Evolutionary conservation across 805 yeast species (phyloP), one percentile per base, ranked within the genome.

Genomic region (Myxozyma mucilagina): DNA sequence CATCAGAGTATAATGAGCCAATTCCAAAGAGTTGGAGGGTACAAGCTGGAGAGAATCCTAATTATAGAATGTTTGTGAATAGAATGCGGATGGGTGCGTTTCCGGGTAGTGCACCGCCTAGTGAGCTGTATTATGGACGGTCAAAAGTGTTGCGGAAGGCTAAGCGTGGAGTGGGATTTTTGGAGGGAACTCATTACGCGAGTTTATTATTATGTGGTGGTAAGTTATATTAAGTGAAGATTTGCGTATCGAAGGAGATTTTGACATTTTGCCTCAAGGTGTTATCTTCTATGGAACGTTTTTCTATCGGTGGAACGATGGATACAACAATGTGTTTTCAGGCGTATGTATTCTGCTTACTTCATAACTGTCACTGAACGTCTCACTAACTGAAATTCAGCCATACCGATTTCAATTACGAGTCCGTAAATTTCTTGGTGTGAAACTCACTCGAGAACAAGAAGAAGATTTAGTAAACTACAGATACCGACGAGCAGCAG

Each of bases 271-370:
- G 43, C n/a, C 83, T 7, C 75, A 78, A 36, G 78, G 82, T 0
- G 73, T 87, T 7, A 73, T 82, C 31, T 71, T 82, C 1, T 87
- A 85, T 68, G 84, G 85, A 24, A 81, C 87, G 1, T 90, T 90
- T 71, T 85, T 89, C 74, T 82, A 86, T 72, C 77, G 90, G 55
- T 89, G 96, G 96, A 89, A 90, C 70, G 94, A 89, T 60, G 91
- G 91, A 2, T 82, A 82, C 64, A 93, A 89, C 59, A 86, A 89
- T 69, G 84, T 87, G 7, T 84, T 89, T 74, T 81, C 90, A 11
- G 84, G 81, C 13, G 63, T 60, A 60, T 39, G 57, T 42, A 9
- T 32, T n/a, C 24, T 24, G 10, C 14, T 38, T 10, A 32, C 42
- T 39, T 13, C 20, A 18, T 11, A 0, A n/a, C 20, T 10, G 10